Evolutionary conservation across 495 filamentous ascomycete species (phyloP).

Genomic region (Astrothelium subdiscretum): DNA sequence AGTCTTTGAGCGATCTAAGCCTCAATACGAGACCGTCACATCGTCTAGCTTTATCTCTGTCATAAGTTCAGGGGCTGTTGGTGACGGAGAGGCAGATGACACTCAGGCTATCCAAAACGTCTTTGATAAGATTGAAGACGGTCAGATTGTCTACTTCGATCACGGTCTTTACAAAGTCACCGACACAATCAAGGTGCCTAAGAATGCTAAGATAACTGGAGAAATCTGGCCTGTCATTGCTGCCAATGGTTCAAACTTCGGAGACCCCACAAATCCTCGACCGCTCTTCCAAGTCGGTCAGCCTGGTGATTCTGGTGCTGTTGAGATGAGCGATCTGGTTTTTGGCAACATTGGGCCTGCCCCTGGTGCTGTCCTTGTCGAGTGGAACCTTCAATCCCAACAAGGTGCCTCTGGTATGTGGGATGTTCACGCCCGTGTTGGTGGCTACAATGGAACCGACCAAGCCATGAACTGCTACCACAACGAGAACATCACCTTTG

Average conservation of each 20-base stretch:
- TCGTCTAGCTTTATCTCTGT: constrained; percentile 47
- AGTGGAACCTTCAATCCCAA: constrained; percentile 53
- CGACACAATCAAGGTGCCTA: constrained; percentile 28
- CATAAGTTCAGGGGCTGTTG: constrained; percentile 46
- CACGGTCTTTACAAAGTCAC: constrained; percentile 31
- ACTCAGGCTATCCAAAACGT: constrained; percentile 36
- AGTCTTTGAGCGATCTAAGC: constrained; percentile 56
- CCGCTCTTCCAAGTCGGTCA: constrained; percentile 55
- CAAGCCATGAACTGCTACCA: constrained; percentile 29
- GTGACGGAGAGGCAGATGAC: constrained; percentile 65
- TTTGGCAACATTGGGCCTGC: constrained; percentile 49
- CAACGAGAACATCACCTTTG: constrained; percentile 13
- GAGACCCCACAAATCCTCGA: constrained; percentile 47
- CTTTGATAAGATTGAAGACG: constrained; percentile 26
- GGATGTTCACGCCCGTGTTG: constrained; percentile 39
- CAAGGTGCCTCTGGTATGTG: constrained; percentile 31
- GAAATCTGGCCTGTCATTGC: constrained; percentile 54
- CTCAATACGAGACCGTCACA: constrained; percentile 47
- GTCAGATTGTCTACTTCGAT: constrained; percentile 37
- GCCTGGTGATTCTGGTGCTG: constrained; percentile 36
- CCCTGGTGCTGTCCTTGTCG: constrained; percentile 60
- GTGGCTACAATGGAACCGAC: constrained; percentile 31
- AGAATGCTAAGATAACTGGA: constrained; percentile 28
- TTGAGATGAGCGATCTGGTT: constrained; percentile 52
- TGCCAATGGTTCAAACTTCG: constrained; percentile 48